Evolutionary conservation across 768 basidiomycete genomes (phyloP).

Genomic region (Podaxis rugospora): DNA sequence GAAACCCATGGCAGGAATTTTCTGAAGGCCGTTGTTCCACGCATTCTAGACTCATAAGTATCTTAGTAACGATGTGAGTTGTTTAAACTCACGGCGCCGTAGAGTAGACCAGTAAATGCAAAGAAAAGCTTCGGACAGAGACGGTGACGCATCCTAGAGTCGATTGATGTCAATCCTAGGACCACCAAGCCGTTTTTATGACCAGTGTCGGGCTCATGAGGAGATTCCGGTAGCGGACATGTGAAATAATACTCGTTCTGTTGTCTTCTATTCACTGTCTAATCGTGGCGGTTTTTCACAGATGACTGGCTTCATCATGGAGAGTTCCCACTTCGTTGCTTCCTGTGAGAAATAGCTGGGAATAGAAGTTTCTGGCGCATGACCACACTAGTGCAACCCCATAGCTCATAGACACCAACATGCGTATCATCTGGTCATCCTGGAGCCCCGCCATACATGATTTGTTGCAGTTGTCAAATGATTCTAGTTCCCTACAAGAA

Average conservation of each 20-base stretch:
- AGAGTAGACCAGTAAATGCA: not conserved
- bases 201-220: not conserved
- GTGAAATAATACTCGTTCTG: not conserved
- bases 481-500: no score
- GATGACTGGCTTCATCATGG: not conserved
- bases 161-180: no score
- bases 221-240: not conserved
- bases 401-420: no score
- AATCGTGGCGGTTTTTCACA: slow-evolving; percentile 1
- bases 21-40: slow-evolving; percentile 19
- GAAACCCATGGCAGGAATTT: slow-evolving; percentile 23
- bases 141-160: not conserved
- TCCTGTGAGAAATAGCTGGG: not conserved
- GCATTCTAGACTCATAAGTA: slow-evolving; percentile 11
- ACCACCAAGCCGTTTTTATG: not conserved
- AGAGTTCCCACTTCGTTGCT: not conserved
- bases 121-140: not conserved
- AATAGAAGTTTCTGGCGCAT: not conserved
- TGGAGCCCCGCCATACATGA: no score
- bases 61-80: not conserved
- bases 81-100: not conserved
- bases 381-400: no score
- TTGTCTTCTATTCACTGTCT: not conserved
- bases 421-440: no score
- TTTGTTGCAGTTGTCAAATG: no score